phyloP scores from a whole-genome alignment of 345 rosid genomes.

The Carallia pectinifolia region DNA sequence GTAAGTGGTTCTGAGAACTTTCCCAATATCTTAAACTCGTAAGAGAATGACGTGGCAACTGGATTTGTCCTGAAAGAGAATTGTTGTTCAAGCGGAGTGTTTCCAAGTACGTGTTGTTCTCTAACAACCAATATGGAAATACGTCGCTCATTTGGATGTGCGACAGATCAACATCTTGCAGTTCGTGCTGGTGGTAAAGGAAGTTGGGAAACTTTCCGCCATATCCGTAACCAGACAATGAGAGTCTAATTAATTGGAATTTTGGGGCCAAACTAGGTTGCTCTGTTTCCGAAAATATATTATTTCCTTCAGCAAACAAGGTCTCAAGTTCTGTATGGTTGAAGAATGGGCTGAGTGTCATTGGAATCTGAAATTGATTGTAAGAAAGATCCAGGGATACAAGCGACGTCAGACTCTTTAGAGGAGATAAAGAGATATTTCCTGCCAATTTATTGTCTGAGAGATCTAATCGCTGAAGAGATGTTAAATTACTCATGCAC shows the following conservation, averaged over 20 bases:
- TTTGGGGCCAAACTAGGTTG: background rate
- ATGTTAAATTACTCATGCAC: background rate
- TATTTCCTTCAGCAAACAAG: background rate
- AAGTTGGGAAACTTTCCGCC: constrained; percentile 14
- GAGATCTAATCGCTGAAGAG: background rate
- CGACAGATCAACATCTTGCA: constrained; percentile 12
- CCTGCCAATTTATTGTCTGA: background rate
- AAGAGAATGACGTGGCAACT: background rate
- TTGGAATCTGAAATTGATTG: background rate
- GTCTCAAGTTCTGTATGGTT: background rate
- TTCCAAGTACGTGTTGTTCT: constrained; percentile 21
- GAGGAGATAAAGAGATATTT: background rate
- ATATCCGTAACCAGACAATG: background rate
- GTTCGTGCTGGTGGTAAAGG: constrained; percentile 9
- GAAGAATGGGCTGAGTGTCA: background rate
- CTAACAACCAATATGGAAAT: constrained; percentile 23
- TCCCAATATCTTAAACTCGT: background rate
- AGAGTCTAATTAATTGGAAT: background rate
- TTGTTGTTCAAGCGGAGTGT: background rate
- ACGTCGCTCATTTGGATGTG: background rate
- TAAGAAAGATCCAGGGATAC: background rate
- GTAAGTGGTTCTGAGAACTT: background rate
- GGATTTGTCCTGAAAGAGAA: background rate
- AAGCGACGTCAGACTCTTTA: background rate
- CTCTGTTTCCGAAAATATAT: background rate